Conservation (phyloP, 805 yeast genomes). For the Yarrowia sp. region DNA sequence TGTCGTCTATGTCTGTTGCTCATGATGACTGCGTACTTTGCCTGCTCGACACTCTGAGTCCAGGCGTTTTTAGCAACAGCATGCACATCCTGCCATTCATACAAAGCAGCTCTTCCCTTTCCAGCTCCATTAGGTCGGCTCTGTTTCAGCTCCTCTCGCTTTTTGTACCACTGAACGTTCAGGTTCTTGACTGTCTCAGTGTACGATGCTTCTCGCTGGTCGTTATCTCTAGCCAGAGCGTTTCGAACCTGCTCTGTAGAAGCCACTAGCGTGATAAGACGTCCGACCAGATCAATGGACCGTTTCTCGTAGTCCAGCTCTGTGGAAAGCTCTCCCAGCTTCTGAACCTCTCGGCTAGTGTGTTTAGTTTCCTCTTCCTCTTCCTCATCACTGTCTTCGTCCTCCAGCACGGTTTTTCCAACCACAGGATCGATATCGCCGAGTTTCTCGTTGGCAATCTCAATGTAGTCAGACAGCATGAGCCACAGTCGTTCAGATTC, state of each 20-base stretch:
- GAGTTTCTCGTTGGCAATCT: constrained; percentile 11
- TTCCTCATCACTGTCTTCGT: neutral
- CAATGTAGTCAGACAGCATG: constrained; percentile 33
- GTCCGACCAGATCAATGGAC: constrained; percentile 13
- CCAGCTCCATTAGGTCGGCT: constrained; percentile 23
- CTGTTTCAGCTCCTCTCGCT: constrained; percentile 26
- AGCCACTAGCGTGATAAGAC: constrained; percentile 12
- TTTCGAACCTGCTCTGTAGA: constrained; percentile 22
- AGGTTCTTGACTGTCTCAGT: constrained; percentile 18
- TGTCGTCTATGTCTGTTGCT: constrained; percentile 16
- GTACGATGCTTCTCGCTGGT: constrained; percentile 21
- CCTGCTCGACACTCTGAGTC: constrained; percentile 18
- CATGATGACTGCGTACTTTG: constrained; percentile 14
- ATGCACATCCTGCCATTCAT: constrained; percentile 14
- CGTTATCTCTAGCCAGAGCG: constrained; percentile 12
- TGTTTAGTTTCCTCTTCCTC: constrained; percentile 1
- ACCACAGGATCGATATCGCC: constrained; percentile 16
- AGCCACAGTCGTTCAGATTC: constrained; percentile 39
- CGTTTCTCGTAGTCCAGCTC: constrained; percentile 17
- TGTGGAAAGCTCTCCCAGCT: constrained; percentile 13
- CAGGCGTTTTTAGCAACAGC: constrained; percentile 12
- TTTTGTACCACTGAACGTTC: constrained; percentile 24
- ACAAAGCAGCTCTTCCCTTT: constrained; percentile 19
- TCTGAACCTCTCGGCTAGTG: neutral
- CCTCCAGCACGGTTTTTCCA: neutral